Base-by-base conservation (phyloP, 2,329 filamentous ascomycete genomes). In the Sordariomycetes sp. region DNA sequence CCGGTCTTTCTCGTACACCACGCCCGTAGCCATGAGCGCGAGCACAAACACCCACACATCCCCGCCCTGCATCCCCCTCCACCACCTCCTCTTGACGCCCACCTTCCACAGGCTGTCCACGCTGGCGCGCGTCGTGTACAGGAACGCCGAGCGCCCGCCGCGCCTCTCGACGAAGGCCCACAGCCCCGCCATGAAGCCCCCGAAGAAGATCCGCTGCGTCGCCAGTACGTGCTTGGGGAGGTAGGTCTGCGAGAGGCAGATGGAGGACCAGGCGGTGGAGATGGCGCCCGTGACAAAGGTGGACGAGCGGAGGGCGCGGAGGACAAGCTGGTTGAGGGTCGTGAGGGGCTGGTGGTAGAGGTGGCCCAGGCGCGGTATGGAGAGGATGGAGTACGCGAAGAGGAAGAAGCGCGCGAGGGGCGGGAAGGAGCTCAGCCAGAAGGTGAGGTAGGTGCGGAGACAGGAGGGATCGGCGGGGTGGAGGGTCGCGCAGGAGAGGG, bases 41-140 rank as follows among this genome's bases (percentile, higher is more conserved):
- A 84, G 71, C 18, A 93, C 87, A 67, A 97, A 92, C 3, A 97
- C 75, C 74, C 87, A 82, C 5, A 97, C 83, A 71, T 97, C 93
- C 0, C 91, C 91, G 43, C 89, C 88, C 65, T 80, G 83, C 69
- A 94, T 79, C 12, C 89, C 89, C 62, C 81, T 84, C 90, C 93
- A 96, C 84, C 90, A 90, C 1, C 90, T 82, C 37, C 87, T 78
- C 83, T 97, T 97, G 58, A 88, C 83, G n/a, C 92, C 91, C 0
- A 96, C 90, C 76, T 96, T 96, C 90, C 91, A 97, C 53, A 91
- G 71, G 43, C 84, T 89, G 69, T 96, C 89, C 34, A 96, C 77
- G 60, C 87, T 90, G n/a, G 86, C 75, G 2, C 92, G 80, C 34
- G 88, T 83, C 62, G 83, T 86, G 71, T 94, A 94, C 61, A 97